Percentiles rank a stretch among this genome's conserved stretches.
Conservation (phyloP, 805 yeast species). For the Saccharomycopsis malanga region DNA sequence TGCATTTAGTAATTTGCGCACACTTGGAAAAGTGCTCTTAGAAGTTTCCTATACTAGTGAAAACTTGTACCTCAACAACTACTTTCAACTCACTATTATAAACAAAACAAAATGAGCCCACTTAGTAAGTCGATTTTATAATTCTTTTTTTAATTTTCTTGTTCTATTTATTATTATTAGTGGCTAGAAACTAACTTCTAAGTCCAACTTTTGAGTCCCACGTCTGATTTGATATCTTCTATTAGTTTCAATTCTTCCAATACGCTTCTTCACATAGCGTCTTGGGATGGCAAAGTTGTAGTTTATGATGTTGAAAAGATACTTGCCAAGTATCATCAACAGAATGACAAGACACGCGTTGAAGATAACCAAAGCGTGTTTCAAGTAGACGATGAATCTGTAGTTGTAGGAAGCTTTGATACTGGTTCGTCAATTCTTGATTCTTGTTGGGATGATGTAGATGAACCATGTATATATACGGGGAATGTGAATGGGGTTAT, state of each 20-base stretch:
- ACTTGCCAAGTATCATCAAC: not conserved
- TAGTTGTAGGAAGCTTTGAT: not conserved
- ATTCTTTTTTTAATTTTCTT: not conserved
- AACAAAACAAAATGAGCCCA: too few species aligned
- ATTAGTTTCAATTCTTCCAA: conserved; percentile 9
- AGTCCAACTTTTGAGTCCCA: conserved; percentile 7
- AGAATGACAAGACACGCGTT: too few species aligned
- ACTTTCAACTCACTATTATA: too few species aligned
- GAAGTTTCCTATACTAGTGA: too few species aligned
- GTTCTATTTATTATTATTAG: not conserved
- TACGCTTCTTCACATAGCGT: not conserved
- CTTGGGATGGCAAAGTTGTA: conserved; percentile 17
- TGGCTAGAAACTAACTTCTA: not conserved
- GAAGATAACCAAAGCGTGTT: too few species aligned
- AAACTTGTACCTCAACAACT: too few species aligned
- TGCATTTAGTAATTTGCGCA: too few species aligned
- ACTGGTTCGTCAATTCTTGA: conserved; percentile 16
- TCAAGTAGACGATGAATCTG: not conserved
- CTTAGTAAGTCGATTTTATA: too few species aligned
- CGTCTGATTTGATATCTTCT: conserved; percentile 18
- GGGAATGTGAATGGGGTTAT: conserved; percentile 19
- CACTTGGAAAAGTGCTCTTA: too few species aligned
- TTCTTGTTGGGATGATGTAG: conserved; percentile 13
- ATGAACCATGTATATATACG: conserved; percentile 8
- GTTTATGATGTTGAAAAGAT: conserved; percentile 5